Percentiles rank a stretch among this genome's conserved stretches.
Evolutionary conservation across 306 rosid genomes (phyloP).

Genomic region (Acacia crassicarpa): DNA sequence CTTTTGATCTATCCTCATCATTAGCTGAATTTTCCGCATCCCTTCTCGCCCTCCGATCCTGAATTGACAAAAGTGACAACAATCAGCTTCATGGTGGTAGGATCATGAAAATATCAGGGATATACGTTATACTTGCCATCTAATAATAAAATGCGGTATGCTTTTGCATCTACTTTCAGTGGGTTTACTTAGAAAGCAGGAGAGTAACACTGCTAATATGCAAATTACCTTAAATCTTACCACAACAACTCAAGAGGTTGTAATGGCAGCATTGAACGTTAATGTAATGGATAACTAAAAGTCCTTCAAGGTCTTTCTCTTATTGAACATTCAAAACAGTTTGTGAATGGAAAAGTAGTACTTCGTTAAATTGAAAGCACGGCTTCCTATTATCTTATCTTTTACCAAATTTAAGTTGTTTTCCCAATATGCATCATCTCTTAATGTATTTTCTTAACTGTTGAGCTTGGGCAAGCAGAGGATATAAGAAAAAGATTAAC

Average conservation of each 20-base stretch:
- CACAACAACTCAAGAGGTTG: not conserved
- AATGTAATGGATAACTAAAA: not conserved
- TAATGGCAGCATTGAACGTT: not conserved
- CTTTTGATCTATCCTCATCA: slow-evolving; percentile 29
- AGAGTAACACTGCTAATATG: not conserved
- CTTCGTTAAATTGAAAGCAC: not conserved
- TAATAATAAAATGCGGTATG: not conserved
- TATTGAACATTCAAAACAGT: not conserved
- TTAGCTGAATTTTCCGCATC: slow-evolving; percentile 29
- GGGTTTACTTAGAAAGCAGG: not conserved
- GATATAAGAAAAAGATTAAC: not conserved
- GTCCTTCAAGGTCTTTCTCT: not conserved
- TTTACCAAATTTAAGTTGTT: not conserved
- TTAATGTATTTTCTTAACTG: not conserved
- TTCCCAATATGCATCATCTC: not conserved
- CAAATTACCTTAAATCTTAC: not conserved
- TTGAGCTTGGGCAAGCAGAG: not conserved
- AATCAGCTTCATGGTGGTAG: not conserved
- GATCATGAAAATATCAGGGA: not conserved
- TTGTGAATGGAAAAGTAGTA: not conserved
- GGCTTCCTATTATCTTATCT: not conserved
- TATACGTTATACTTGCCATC: not conserved
- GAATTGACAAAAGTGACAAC: slow-evolving; percentile 16
- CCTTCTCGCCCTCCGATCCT: slow-evolving; percentile 44
- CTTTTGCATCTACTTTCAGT: not conserved